Evolutionary conservation across 345 rosid species (phyloP).

Genomic region (Salix brachista): DNA sequence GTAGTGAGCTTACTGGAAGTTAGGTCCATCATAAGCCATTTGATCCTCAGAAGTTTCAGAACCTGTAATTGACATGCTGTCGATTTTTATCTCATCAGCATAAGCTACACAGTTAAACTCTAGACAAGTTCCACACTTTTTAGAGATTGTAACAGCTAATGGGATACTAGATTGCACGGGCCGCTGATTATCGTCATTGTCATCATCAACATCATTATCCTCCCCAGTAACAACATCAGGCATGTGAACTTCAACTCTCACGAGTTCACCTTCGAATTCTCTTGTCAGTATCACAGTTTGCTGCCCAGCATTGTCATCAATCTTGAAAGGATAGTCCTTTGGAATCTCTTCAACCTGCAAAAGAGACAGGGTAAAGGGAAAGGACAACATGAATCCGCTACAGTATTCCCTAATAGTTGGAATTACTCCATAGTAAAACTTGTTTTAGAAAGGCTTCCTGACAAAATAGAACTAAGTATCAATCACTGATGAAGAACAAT

Average conservation of each 20-base stretch:
- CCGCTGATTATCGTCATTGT: constrained; percentile 39
- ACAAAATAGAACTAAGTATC: neutral
- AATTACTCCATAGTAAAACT: neutral
- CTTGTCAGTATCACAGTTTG: constrained; percentile 56
- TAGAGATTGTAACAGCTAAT: constrained; percentile 55
- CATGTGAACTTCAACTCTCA: constrained; percentile 77
- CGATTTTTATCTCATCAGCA: constrained; percentile 59
- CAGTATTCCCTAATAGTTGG: neutral
- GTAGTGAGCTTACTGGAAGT: constrained; percentile 57
- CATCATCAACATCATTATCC: constrained; percentile 30
- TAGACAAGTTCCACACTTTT: constrained; percentile 50
- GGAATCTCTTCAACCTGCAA: constrained; percentile 59
- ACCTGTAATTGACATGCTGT: constrained; percentile 51
- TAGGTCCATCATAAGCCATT: constrained; percentile 74
- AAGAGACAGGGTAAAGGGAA: neutral
- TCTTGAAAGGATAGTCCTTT: constrained; percentile 64
- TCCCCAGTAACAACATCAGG: constrained; percentile 79
- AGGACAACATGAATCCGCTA: neutral
- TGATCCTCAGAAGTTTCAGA: constrained; percentile 50
- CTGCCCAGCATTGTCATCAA: constrained; percentile 67
- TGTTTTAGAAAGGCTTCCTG: neutral
- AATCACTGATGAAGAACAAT: neutral
- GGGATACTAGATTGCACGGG: constrained; percentile 56
- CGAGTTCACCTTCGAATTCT: constrained; percentile 61
- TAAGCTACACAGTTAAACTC: constrained; percentile 68